Evolutionary conservation across 169 alveolate genomes (phyloP).

Genomic region (Plasmodium gaboni): DNA sequence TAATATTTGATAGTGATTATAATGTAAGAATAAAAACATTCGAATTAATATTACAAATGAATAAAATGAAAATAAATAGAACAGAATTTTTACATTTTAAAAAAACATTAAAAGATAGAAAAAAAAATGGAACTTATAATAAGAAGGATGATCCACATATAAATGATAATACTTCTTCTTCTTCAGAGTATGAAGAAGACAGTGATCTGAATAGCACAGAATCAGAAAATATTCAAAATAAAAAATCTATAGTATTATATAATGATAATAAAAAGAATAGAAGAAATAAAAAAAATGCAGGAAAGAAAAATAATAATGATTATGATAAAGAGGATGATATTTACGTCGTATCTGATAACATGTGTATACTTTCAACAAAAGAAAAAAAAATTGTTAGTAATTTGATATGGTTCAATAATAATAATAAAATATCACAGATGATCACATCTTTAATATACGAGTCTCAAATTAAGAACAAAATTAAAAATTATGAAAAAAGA

Average conservation of each 20-base stretch:
- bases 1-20: slow-evolving; percentile 65
- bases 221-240: neutral
- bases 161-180: neutral
- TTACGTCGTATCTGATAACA: neutral
- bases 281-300: neutral
- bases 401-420: slow-evolving; percentile 75
- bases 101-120: neutral
- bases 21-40: slow-evolving; percentile 71
- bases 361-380: slow-evolving; percentile 45
- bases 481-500: slow-evolving; percentile 23
- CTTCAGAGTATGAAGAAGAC: slow-evolving; percentile 21
- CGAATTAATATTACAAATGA: slow-evolving; percentile 68
- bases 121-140: neutral
- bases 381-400: slow-evolving; percentile 64
- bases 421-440: slow-evolving; percentile 49
- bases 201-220: neutral
- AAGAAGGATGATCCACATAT: neutral
- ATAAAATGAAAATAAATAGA: slow-evolving; percentile 64
- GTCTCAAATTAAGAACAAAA: slow-evolving; percentile 65
- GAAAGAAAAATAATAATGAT: neutral
- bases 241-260: too few species aligned
- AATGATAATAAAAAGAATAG: too few species aligned
- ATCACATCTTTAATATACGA: slow-evolving; percentile 61
- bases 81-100: slow-evolving; percentile 31
- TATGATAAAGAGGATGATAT: neutral